These are phyloP conservation scores for Salix exigua DNA, from an alignment of 345 rosid genomes.

Conservation along the genomic window DNA sequence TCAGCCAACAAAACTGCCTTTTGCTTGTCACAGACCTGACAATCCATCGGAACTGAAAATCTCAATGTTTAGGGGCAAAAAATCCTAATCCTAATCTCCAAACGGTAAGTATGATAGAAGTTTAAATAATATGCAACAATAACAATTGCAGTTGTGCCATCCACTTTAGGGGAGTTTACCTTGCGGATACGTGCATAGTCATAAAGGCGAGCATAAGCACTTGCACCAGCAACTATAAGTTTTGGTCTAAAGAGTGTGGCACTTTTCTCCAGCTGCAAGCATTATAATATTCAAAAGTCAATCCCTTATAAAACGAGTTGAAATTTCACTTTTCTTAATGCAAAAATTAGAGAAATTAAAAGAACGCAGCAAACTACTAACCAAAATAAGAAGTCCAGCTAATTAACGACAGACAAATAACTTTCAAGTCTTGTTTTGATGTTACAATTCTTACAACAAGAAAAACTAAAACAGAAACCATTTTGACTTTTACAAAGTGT, in stretches of 20 bases:
- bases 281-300: constrained; percentile 17
- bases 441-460: too few relatives aligned
- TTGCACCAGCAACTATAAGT: constrained; percentile 94
- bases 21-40: constrained; percentile 95
- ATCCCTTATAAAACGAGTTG: neutral
- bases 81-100: neutral
- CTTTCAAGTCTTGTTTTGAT: neutral
- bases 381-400: neutral
- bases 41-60: constrained; percentile 14
- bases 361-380: neutral
- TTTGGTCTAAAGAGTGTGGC: constrained; percentile 88
- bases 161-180: constrained; percentile 41
- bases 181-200: constrained; percentile 88
- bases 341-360: neutral
- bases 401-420: neutral
- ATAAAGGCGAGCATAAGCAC: constrained; percentile 94
- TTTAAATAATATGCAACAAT: too few relatives aligned
- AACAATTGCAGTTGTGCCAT: neutral
- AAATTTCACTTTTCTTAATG: neutral
- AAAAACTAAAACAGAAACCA: too few relatives aligned
- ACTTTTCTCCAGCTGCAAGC: constrained; percentile 73
- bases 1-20: constrained; percentile 83
- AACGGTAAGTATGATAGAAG: neutral
- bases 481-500: too few relatives aligned
- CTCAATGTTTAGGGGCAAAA: neutral